Percentiles rank a stretch among this genome's conserved stretches.
Conservation (phyloP, 352 stramenopile genomes). For the Globisporangium radiosum region DNA sequence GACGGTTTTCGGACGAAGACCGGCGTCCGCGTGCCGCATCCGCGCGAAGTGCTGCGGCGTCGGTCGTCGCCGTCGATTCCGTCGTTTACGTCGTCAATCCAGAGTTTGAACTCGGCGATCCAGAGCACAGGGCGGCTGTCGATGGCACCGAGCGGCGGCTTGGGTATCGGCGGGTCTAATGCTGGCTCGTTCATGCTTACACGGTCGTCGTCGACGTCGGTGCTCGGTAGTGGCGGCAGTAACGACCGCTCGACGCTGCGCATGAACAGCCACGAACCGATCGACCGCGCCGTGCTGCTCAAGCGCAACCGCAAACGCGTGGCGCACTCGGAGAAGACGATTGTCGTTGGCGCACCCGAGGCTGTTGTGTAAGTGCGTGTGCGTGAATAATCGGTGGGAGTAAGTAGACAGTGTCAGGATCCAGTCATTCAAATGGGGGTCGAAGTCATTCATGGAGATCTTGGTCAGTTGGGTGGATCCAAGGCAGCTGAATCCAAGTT, state of each 20-base stretch:
- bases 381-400: too few species aligned
- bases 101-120: slow-evolving; percentile 74
- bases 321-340: slow-evolving; percentile 77
- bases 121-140: slow-evolving; percentile 63
- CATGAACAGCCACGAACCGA: slow-evolving; percentile 54
- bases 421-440: too few species aligned
- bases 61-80: slow-evolving; percentile 82
- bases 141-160: slow-evolving; percentile 25
- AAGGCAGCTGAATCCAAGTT: too few species aligned
- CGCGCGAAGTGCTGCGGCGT: slow-evolving; percentile 50
- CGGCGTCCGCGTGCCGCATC: slow-evolving; percentile 36
- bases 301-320: slow-evolving; percentile 73
- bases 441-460: too few species aligned
- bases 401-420: too few species aligned
- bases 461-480: too few species aligned
- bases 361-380: slow-evolving; percentile 53
- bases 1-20: slow-evolving; percentile 40
- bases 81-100: slow-evolving; percentile 80
- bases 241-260: slow-evolving; percentile 52
- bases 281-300: slow-evolving; percentile 68
- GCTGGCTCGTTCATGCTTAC: slow-evolving; percentile 10
- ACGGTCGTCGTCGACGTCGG: slow-evolving; percentile 14
- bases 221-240: slow-evolving; percentile 15
- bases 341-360: slow-evolving; percentile 80
- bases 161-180: slow-evolving; percentile 8